Evolutionary conservation across 2,329 filamentous ascomycete genomes (phyloP).

Genomic region (Neofusicoccum cordaticola): DNA sequence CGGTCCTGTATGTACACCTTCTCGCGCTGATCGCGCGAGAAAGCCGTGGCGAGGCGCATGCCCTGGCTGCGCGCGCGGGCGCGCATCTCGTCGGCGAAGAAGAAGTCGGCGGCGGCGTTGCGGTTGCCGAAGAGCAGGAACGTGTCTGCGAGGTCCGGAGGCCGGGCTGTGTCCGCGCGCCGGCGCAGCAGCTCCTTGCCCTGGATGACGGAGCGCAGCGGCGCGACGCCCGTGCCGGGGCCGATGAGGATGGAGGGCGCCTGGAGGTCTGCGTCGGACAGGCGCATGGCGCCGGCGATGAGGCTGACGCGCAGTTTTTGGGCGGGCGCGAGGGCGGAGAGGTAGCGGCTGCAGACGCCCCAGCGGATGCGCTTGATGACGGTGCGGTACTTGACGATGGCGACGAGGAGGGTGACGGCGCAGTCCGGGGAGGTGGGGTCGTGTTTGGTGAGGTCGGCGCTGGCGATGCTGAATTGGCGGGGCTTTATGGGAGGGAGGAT

Average conservation of each 20-base stretch:
- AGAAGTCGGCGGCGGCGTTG: conserved; percentile 71
- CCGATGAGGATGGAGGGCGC: conserved; percentile 73
- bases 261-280: conserved; percentile 39
- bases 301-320: conserved; percentile 54
- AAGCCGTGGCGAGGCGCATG: conserved; percentile 61
- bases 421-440: conserved; percentile 30
- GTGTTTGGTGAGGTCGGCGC: conserved; percentile 29
- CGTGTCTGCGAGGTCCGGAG: conserved; percentile 26
- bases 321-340: conserved; percentile 61
- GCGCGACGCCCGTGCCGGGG: conserved; percentile 83
- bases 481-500: conserved; percentile 80
- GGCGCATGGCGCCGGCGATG: conserved; percentile 20
- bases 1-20: conserved; percentile 69
- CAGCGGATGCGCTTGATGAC: conserved; percentile 79
- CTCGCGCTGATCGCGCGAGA: conserved; percentile 62
- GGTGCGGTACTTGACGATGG: conserved; percentile 88
- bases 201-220: conserved; percentile 76
- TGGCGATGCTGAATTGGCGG: conserved; percentile 92
- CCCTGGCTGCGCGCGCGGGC: conserved; percentile 41
- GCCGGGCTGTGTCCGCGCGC: background rate
- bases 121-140: conserved; percentile 83
- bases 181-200: conserved; percentile 52
- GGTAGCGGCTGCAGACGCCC: conserved; percentile 86
- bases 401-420: conserved; percentile 70
- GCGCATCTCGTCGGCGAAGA: conserved; percentile 66